A percentile compares a stretch with the other conserved stretches of the same genome.
Evolutionary conservation across 2,329 filamentous ascomycete species (phyloP).

Genomic region (Pseudogymnoascus sp.): DNA sequence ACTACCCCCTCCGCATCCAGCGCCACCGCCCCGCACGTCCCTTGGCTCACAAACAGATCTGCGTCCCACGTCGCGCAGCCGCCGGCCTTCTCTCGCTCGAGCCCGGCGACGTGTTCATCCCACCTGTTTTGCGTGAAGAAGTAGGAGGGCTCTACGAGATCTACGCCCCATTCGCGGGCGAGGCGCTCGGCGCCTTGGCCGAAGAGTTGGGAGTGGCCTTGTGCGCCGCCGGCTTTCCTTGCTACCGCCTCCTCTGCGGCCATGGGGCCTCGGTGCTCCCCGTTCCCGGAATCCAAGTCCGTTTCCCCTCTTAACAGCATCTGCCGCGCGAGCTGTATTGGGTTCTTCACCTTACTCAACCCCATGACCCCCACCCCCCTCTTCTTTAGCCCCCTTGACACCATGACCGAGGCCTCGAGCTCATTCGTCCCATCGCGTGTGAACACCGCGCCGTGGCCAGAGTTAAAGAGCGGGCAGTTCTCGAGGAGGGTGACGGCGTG

Average conservation of each 20-base stretch:
- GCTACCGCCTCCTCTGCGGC: constrained; percentile 6
- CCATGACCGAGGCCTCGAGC: constrained; percentile 82
- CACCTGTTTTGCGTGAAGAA: constrained; percentile 73
- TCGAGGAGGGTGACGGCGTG: constrained; percentile 70
- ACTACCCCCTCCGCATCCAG: constrained; percentile 68
- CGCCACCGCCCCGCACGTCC: constrained; percentile 76
- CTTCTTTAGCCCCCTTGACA: constrained; percentile 64
- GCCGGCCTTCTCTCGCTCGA: constrained; percentile 39
- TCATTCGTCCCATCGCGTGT: constrained; percentile 76
- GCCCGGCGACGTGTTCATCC: constrained; percentile 64
- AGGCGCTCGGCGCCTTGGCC: constrained; percentile 62
- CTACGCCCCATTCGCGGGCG: constrained; percentile 59
- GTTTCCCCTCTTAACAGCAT: constrained; percentile 61
- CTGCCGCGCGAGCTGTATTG: constrained; percentile 63
- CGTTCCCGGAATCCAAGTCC: constrained; percentile 43
- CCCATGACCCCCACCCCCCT: constrained; percentile 71
- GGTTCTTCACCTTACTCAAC: constrained; percentile 66
- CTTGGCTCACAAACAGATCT: constrained; percentile 66
- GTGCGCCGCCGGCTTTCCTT: constrained; percentile 33
- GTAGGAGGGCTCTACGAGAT: constrained; percentile 61
- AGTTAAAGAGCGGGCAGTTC: constrained; percentile 76
- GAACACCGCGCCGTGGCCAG: constrained; percentile 76
- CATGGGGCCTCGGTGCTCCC: constrained; percentile 27
- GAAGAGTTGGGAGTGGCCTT: constrained; percentile 62
- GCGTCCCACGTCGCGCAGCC: constrained; percentile 46